A percentile compares a stretch with the other conserved stretches of the same genome.
These are phyloP conservation scores for Willaertia magna DNA, from an alignment of 208 protist genomes.

Conservation along the genomic window DNA sequence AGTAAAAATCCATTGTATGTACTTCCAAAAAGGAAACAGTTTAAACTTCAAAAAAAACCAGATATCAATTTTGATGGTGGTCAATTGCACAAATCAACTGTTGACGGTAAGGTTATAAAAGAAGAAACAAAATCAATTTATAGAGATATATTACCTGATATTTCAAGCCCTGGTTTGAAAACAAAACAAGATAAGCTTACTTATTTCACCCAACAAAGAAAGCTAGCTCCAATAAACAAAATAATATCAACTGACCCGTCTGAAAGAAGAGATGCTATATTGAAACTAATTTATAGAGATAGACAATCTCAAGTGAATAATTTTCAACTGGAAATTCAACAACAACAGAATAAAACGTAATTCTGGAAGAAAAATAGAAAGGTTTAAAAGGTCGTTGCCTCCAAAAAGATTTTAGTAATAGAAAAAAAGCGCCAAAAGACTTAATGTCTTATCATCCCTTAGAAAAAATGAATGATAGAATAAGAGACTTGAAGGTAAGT, in stretches of 20 bases:
- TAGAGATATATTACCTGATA: no score
- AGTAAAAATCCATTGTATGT: no score
- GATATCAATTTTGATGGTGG: not conserved
- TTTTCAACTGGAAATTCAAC: no score
- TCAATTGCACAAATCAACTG: not conserved
- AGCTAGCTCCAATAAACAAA: not conserved
- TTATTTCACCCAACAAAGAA: not conserved
- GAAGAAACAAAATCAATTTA: not conserved
- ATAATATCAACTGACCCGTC: not conserved
- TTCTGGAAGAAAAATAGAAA: no score
- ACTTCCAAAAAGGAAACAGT: not conserved
- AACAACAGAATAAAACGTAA: no score
- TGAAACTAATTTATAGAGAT: not conserved
- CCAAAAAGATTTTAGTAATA: no score
- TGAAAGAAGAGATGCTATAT: not conserved
- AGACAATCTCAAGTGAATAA: not conserved
- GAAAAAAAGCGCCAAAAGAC: no score
- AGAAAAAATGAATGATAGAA: not conserved
- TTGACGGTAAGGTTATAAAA: not conserved
- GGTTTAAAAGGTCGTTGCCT: no score
- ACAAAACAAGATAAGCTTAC: not conserved
- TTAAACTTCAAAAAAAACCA: not conserved
- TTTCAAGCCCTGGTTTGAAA: not conserved
- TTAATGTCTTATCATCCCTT: no score
- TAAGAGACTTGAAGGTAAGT: not conserved